phyloP scores from a whole-genome alignment of 2,329 filamentous ascomycete genomes.

The Aspergillus fumigatus region DNA sequence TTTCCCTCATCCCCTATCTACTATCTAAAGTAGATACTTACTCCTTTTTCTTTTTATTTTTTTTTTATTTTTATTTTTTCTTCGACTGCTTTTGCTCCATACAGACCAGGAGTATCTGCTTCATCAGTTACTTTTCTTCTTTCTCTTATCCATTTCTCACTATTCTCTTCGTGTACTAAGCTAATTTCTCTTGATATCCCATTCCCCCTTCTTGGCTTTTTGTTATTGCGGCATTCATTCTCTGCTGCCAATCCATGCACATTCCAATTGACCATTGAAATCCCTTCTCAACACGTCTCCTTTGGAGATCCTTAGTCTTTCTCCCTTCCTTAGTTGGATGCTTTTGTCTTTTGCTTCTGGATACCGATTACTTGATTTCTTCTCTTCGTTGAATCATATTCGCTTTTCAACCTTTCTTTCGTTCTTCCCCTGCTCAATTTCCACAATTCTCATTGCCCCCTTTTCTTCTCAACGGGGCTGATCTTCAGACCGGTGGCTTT shows the following conservation, averaged over 20 bases:
- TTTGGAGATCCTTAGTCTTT: conserved; percentile 21
- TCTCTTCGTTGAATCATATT: background rate
- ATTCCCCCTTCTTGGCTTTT: conserved; percentile 2
- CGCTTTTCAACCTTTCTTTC: background rate
- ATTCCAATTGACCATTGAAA: conserved; percentile 30
- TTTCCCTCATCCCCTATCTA: background rate
- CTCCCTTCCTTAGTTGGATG: conserved; percentile 12
- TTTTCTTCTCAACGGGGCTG: conserved; percentile 15
- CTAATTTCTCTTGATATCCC: conserved; percentile 1
- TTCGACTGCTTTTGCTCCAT: background rate
- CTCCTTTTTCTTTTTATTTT: background rate
- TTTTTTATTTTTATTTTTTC: too few relatives aligned
- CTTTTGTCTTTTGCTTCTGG: background rate
- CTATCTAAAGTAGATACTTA: background rate
- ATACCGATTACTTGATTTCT: background rate
- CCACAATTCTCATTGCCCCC: conserved; percentile 5
- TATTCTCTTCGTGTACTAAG: conserved; percentile 9
- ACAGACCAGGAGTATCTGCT: background rate
- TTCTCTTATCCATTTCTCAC: conserved; percentile 13
- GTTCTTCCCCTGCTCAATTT: conserved; percentile 12
- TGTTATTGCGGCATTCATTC: conserved; percentile 5
- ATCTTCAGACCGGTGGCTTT: conserved; percentile 12
- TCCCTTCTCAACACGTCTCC: conserved; percentile 28
- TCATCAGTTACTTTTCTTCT: background rate
- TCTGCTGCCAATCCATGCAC: conserved; percentile 16